Evolutionary conservation across 140 eudicot species (phyloP), one percentile per base, ranked within the genome.

Genomic region (Stevia rebaudiana): DNA sequence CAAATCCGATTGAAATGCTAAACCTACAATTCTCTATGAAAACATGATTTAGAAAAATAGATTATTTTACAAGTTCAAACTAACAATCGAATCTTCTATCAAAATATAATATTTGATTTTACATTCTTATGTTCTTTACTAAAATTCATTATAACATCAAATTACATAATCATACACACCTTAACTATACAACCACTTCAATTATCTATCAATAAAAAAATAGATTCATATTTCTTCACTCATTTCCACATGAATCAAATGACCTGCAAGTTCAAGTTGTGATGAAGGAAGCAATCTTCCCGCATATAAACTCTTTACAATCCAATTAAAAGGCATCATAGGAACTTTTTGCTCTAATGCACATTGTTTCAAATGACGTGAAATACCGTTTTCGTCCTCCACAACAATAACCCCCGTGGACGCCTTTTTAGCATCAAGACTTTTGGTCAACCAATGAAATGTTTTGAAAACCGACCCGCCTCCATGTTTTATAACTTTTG

Each of bases 331-430:
- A 6, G 94, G 74, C 78, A 81, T 43, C 55, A 84, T 19, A 56
- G 79, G 75, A 63, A 90, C 77, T 6, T 84, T 82, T 74, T 61
- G 73, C 69, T 90, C 97, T 21, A 77, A 59, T 10, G 95, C 94
- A 76, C 87, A 90, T 18, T 86, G 88, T 61, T 76, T 90, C 77
- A 90, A 63, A 72, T 90, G 97, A 63, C 97, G 90, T 5, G 95
- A 81, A 51, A 79, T 68, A 21, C 62, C 48, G 25, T 43, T 78
- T 71, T 86, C 87, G 58, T 86, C 83, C 54, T 86, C 94, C 35
- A 80, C 50, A 58, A 86, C 78, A 40, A 90, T 66, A 22, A 61
- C 80, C 51, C 83, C 95, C n/a, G 39, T 42, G 4, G 76, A 73
- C 19, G 76, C 81, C 75, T 61, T 80, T 10, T 70, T 74, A 10